Conservation (phyloP, 2,329 filamentous ascomycete species). For the Curvularia sp. region DNA sequence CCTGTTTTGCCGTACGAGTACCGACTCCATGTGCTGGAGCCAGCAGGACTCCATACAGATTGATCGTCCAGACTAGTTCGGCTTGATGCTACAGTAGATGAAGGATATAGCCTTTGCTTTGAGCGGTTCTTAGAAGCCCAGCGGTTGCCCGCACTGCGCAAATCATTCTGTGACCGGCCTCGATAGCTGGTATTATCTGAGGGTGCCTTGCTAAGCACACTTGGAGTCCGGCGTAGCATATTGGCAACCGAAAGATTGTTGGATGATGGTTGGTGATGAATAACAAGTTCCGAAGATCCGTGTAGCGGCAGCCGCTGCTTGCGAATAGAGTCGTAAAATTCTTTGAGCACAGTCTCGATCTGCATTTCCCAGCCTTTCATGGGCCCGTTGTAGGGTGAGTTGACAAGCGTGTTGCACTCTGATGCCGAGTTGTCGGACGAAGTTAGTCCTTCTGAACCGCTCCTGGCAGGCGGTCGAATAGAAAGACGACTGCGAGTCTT, state of each 20-base stretch:
- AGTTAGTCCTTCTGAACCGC: conserved; percentile 45
- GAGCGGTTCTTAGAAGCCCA: conserved; percentile 90
- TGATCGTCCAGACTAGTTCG: conserved; percentile 93
- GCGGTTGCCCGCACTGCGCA: conserved; percentile 67
- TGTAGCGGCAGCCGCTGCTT: conserved; percentile 86
- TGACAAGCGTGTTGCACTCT: conserved; percentile 79
- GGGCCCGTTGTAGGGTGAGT: conserved; percentile 74
- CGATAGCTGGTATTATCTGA: conserved; percentile 80
- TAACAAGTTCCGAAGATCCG: conserved; percentile 65
- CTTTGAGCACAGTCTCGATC: conserved; percentile 87
- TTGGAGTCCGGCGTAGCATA: conserved; percentile 84
- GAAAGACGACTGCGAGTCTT: conserved; percentile 53
- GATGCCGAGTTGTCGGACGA: conserved; percentile 47
- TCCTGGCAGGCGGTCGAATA: conserved; percentile 49
- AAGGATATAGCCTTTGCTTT: conserved; percentile 74
- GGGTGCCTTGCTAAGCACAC: conserved; percentile 89
- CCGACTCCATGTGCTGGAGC: conserved; percentile 94
- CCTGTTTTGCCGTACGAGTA: conserved; percentile 90
- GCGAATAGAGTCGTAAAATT: conserved; percentile 89
- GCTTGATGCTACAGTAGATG: conserved; percentile 85
- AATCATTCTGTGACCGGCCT: conserved; percentile 71
- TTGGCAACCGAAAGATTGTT: conserved; percentile 72
- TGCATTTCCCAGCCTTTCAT: conserved; percentile 86
- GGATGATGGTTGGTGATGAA: conserved; percentile 56
- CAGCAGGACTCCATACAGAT: conserved; percentile 89